Conservation (phyloP, 345 rosid genomes). For the Aurinia saxatilis region DNA sequence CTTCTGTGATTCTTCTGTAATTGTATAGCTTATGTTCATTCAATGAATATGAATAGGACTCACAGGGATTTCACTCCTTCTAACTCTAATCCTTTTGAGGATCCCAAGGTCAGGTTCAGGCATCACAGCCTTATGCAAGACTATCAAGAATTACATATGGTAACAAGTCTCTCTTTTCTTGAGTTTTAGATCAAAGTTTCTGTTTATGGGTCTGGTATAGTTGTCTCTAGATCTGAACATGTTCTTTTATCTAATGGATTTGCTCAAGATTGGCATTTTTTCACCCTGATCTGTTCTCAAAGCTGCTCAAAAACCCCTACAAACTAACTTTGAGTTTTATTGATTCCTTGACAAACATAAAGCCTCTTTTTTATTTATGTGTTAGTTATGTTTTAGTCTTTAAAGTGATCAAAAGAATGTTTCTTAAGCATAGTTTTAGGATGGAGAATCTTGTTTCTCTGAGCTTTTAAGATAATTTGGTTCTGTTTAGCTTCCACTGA, state of each 20-base stretch:
- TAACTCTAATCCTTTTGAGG: conserved; percentile 23
- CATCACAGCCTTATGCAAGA: conserved; percentile 63
- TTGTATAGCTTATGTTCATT: conserved; percentile 3
- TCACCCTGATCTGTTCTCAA: conserved; percentile 12
- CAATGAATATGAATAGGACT: conserved; percentile 41
- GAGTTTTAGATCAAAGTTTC: conserved; percentile 16
- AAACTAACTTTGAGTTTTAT: not conserved
- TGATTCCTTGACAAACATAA: conserved; percentile 10
- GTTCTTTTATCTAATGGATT: not conserved
- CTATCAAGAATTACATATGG: conserved; percentile 49
- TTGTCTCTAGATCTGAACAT: conserved; percentile 35
- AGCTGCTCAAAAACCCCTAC: not conserved
- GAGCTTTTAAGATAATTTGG: no score
- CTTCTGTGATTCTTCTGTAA: conserved; percentile 8
- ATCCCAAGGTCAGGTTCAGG: conserved; percentile 40
- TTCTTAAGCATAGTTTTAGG: not conserved
- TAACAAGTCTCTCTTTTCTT: conserved; percentile 12
- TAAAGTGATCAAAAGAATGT: conserved; percentile 3
- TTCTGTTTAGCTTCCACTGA: not conserved
- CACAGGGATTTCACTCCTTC: conserved; percentile 25
- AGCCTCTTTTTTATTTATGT: not conserved
- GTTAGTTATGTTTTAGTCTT: not conserved
- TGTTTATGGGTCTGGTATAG: conserved; percentile 12
- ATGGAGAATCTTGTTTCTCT: no score
- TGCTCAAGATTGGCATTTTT: not conserved